Evolutionary conservation across 495 filamentous ascomycete genomes (phyloP).

Genomic region (Aspergillus biplanus): DNA sequence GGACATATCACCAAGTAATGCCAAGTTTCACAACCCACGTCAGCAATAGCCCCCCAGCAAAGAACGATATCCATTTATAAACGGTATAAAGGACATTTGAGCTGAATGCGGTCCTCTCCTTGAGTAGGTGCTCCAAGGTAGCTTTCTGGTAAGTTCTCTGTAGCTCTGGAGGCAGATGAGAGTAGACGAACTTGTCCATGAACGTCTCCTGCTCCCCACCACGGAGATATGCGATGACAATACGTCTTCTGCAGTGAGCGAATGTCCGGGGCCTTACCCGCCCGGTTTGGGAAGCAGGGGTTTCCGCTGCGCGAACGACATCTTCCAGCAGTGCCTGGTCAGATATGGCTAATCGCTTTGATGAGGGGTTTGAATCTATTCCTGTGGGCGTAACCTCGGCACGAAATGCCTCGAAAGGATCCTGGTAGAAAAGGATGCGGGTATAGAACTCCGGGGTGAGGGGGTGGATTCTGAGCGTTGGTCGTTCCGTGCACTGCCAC

Average conservation of each 20-base stretch:
- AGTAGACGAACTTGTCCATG: neutral
- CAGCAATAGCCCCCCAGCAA: too few relatives aligned
- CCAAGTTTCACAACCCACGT: too few relatives aligned
- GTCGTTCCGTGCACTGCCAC: neutral
- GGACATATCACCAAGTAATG: too few relatives aligned
- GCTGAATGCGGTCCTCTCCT: too few relatives aligned
- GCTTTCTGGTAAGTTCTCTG: neutral
- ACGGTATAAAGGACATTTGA: too few relatives aligned
- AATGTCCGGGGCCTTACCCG: neutral
- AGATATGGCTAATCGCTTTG: neutral
- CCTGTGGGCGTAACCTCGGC: neutral
- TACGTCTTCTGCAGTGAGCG: neutral
- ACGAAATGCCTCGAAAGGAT: neutral
- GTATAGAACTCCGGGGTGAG: neutral
- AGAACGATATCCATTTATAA: too few relatives aligned
- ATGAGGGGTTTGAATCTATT: neutral
- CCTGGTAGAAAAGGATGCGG: neutral
- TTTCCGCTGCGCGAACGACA: neutral
- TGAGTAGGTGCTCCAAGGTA: neutral
- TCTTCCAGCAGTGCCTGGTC: neutral
- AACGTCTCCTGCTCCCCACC: neutral
- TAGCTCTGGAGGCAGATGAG: neutral
- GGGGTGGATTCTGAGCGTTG: neutral
- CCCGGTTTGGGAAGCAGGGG: neutral
- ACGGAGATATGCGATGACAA: neutral